A percentile compares a stretch with the other conserved stretches of the same genome.
phyloP scores from a whole-genome alignment of 495 filamentous ascomycete species.

The Letharia lupina region DNA sequence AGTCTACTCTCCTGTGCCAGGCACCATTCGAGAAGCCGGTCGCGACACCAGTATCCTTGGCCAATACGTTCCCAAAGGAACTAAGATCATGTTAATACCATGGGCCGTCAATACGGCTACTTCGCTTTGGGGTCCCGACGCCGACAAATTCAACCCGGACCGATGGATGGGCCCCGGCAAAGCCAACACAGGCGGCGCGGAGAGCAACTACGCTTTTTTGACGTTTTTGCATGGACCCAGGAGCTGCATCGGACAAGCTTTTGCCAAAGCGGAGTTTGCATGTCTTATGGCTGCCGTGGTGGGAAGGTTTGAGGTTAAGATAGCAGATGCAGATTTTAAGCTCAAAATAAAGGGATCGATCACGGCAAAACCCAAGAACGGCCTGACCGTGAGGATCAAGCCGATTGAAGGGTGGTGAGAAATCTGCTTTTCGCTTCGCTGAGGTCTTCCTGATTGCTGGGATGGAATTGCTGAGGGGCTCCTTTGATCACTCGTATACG shows the following conservation, averaged over 20 bases:
- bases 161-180: constrained; percentile 57
- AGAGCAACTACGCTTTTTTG: constrained; percentile 63
- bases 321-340: constrained; percentile 50
- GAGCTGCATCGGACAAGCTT: constrained; percentile 71
- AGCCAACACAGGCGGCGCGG: constrained; percentile 45
- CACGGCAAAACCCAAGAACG: constrained; percentile 55
- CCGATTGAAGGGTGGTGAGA: constrained; percentile 55
- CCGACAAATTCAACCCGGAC: constrained; percentile 71
- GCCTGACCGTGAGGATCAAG: constrained; percentile 53
- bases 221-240: constrained; percentile 79
- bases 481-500: not conserved
- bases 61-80: constrained; percentile 48
- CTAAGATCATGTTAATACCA: constrained; percentile 41
- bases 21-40: constrained; percentile 55
- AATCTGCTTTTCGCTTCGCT: not conserved
- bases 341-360: constrained; percentile 50
- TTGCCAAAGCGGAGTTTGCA: constrained; percentile 78
- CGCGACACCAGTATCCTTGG: constrained; percentile 55
- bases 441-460: not conserved
- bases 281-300: constrained; percentile 69
- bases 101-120: constrained; percentile 60
- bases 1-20: constrained; percentile 48
- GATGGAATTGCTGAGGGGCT: not conserved
- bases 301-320: constrained; percentile 58
- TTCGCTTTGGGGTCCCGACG: constrained; percentile 76